Conservation (phyloP, 1,284 basidiomycete species). For the Cystobasidium sp. region DNA sequence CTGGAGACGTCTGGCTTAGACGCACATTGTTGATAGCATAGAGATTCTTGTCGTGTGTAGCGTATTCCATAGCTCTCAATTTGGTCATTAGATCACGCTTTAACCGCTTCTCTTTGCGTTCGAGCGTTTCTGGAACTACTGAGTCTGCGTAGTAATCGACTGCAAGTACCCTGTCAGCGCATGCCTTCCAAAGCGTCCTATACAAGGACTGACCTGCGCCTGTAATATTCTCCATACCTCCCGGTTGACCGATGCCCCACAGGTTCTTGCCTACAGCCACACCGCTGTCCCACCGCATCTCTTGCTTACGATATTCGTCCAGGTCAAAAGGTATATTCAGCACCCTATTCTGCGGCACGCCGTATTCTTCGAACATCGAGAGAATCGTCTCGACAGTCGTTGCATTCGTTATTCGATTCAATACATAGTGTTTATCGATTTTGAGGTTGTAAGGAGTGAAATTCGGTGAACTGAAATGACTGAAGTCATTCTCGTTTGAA, state of each 20-base stretch:
- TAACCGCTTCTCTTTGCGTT: conserved; percentile 35
- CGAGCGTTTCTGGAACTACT: background rate
- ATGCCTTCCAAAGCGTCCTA: background rate
- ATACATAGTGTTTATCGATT: conserved; percentile 55
- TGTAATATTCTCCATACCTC: background rate
- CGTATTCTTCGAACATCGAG: conserved; percentile 50
- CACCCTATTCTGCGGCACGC: conserved; percentile 50
- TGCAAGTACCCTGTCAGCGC: background rate
- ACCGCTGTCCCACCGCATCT: conserved; percentile 53
- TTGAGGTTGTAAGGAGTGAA: conserved; percentile 33
- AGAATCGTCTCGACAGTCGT: conserved; percentile 51
- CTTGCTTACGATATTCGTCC: conserved; percentile 51
- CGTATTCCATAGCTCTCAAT: conserved; percentile 54
- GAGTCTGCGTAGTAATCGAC: background rate
- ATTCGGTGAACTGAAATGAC: background rate
- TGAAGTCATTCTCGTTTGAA: conserved; percentile 53
- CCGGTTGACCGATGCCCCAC: conserved; percentile 51
- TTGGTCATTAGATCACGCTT: conserved; percentile 45
- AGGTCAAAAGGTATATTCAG: conserved; percentile 54
- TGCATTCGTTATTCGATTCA: conserved; percentile 52
- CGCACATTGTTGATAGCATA: conserved; percentile 57
- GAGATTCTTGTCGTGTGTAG: conserved; percentile 55
- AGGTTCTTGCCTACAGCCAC: conserved; percentile 47
- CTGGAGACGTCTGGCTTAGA: background rate
- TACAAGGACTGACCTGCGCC: background rate